phyloP scores from a whole-genome alignment of 257 asterid species.

The Schizonepeta tenuifolia region DNA sequence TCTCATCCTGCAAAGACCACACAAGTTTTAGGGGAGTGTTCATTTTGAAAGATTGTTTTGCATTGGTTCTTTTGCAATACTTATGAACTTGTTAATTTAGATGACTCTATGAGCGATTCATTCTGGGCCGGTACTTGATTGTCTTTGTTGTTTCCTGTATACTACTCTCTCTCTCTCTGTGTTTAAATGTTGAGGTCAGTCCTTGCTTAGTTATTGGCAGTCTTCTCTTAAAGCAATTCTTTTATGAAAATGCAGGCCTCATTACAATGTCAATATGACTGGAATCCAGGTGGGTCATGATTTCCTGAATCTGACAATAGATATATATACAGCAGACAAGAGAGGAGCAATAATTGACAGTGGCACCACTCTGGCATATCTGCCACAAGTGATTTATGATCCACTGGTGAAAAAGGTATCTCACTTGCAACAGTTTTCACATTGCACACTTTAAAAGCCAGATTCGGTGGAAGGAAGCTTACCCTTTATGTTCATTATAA shows the following conservation, averaged over 20 bases:
- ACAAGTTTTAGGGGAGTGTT: conserved; percentile 15
- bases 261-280: conserved; percentile 98
- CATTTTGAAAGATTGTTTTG: conserved; percentile 6
- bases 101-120: conserved; percentile 16
- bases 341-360: conserved; percentile 93
- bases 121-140: neutral
- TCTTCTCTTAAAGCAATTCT: conserved; percentile 16
- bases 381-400: conserved; percentile 78
- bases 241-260: conserved; percentile 62
- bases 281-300: conserved; percentile 78
- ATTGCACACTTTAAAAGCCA: conserved; percentile 24
- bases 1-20: conserved; percentile 8
- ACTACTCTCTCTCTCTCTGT: no score
- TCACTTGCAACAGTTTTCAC: conserved; percentile 24
- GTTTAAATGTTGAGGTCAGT: no score
- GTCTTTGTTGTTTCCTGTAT: no score
- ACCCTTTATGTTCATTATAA: conserved; percentile 30
- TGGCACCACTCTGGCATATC: conserved; percentile 97
- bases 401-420: conserved; percentile 78
- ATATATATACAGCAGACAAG: conserved; percentile 62
- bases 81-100: conserved; percentile 12
- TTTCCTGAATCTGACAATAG: conserved; percentile 68
- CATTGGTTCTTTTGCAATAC: neutral
- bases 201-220: conserved; percentile 17
- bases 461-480: conserved; percentile 31